These are phyloP conservation scores for Phytophthora pini DNA, from an alignment of 352 stramenopile species.

Conservation along the genomic window DNA sequence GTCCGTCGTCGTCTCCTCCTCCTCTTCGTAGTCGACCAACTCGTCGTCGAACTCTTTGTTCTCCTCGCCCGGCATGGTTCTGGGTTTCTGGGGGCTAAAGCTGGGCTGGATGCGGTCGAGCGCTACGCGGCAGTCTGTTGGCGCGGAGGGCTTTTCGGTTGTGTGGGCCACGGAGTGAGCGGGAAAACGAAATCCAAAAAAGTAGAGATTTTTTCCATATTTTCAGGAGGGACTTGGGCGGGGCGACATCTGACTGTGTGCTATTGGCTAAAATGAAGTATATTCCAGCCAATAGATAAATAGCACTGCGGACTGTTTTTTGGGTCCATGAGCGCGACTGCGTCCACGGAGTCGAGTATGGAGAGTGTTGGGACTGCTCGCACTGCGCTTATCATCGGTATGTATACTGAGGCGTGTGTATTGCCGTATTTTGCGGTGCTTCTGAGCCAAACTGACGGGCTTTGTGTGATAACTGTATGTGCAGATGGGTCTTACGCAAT, in stretches of 20 bases:
- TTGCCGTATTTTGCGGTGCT: neutral
- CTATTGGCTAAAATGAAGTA: constrained; percentile 27
- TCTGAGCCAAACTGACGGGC: constrained; percentile 6
- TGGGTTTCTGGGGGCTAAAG: constrained; percentile 16
- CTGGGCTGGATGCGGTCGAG: constrained; percentile 2
- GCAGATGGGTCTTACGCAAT: constrained; percentile 75
- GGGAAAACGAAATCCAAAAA: constrained; percentile 30
- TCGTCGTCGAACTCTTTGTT: constrained; percentile 92
- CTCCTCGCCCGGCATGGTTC: constrained; percentile 77
- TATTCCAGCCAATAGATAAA: constrained; percentile 19
- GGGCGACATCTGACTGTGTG: constrained; percentile 17
- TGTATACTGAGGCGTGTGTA: neutral
- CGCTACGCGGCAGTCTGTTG: constrained; percentile 27
- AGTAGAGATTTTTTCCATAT: constrained; percentile 18
- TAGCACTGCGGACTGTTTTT: neutral
- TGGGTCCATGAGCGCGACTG: constrained; percentile 6
- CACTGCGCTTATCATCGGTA: constrained; percentile 77
- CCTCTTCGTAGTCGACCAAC: constrained; percentile 90
- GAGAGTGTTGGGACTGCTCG: constrained; percentile 30
- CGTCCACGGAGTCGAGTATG: constrained; percentile 24
- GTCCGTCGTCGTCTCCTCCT: constrained; percentile 85
- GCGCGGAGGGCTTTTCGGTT: constrained; percentile 39
- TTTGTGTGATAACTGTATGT: constrained; percentile 9
- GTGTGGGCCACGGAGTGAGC: constrained; percentile 37
- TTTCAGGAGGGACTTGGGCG: constrained; percentile 21